Evolutionary conservation across 768 basidiomycete genomes (phyloP), one percentile per base, ranked within the genome.

Genomic region (Pleurotus tuber-regium): DNA sequence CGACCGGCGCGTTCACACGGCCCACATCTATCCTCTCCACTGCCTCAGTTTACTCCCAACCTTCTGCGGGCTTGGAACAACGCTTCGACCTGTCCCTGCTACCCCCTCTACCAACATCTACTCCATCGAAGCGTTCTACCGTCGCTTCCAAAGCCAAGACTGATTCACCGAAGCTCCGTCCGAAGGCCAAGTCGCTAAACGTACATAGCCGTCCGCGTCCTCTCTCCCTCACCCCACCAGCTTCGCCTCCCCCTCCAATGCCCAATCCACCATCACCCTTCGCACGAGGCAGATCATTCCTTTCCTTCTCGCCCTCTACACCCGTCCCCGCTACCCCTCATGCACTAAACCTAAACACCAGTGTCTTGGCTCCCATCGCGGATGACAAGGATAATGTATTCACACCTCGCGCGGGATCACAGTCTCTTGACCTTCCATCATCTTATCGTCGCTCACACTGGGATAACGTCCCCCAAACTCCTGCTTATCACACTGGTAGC

Each of bases 1-100:
- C 40, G 18, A 12, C 46, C 4, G 30, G 7, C 4, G 4, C 29
- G n/a, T 4, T 30, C 21, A 24, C 10, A 5, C 28, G 46, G 11
- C 46, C 46, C 46, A 48, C 35, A 28, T 48, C 46, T 24, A 48
- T 31, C 16, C n/a, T 48, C n/a, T 33, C 46, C n/a, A 48, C 46
- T 10, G 46, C 46, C 4, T 48, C 46, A 24, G 46, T 48, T n/a
- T 48, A 48, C n/a, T 48, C 46, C 18, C 46, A 48, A 23, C 46
- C 46, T 30, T 48, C 46, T 14, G 30, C 46, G 14, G 46, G 31
- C n/a, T 11, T 24, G 18, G 46, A 48, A 16, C 30, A 24, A 4
- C 23, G 19, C n/a, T 38, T 38, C 29, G 26, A 26, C n/a, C 23
- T 36, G 8, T 16, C 46, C 31, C 28, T 30, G 10, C 25, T 16